These are phyloP conservation scores for Cryptomeria japonica DNA, from an alignment of 75 land plant species.

Conservation along the genomic window DNA sequence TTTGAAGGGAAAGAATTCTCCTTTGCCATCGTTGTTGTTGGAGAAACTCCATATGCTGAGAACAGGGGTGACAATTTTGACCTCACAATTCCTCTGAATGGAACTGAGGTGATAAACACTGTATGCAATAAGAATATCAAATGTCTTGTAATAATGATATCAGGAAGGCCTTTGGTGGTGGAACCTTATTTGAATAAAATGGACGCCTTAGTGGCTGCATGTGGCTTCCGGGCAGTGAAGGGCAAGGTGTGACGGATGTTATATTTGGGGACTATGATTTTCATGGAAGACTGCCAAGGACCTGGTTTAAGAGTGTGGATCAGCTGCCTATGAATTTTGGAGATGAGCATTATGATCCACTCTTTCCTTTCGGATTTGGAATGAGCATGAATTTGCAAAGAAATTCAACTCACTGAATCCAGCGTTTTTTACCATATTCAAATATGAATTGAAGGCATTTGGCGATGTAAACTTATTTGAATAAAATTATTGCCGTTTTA, in stretches of 20 bases:
- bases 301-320: constrained; percentile 49
- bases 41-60: constrained; percentile 82
- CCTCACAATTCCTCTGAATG: constrained; percentile 72
- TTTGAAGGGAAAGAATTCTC: constrained; percentile 38
- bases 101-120: constrained; percentile 39
- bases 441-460: constrained; percentile 28
- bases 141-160: constrained; percentile 67
- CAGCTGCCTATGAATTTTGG: constrained; percentile 77
- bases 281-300: constrained; percentile 33
- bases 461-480: constrained; percentile 61
- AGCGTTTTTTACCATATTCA: not conserved
- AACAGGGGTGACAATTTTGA: constrained; percentile 59
- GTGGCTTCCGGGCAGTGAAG: constrained; percentile 50
- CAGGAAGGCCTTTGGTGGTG: constrained; percentile 85
- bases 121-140: constrained; percentile 61
- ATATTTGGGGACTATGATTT: constrained; percentile 49
- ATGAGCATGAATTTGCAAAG: constrained; percentile 37
- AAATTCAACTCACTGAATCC: not conserved
- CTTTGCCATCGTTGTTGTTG: constrained; percentile 77
- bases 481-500: constrained; percentile 55
- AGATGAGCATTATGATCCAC: constrained; percentile 63
- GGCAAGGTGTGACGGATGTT: constrained; percentile 43
- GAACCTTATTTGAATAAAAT: constrained; percentile 59
- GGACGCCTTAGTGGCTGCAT: constrained; percentile 64
- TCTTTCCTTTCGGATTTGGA: constrained; percentile 88